These are phyloP conservation scores for Metschnikowia matae DNA, from an alignment of 805 yeast species.

Conservation along the genomic window DNA sequence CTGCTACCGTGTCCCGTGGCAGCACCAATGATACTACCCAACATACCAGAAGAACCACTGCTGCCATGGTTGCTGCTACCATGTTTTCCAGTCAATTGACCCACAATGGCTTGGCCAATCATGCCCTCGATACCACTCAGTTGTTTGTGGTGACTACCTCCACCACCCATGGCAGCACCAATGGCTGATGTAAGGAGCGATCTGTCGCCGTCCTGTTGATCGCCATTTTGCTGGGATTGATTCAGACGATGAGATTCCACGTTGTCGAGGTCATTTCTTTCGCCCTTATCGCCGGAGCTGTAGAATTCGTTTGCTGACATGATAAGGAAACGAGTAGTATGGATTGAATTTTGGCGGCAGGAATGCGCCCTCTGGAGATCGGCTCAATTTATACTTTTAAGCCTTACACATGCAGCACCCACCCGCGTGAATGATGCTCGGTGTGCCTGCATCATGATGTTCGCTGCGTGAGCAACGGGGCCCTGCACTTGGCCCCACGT, in stretches of 20 bases:
- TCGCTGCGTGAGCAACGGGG: conserved; percentile 2
- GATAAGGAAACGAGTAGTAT: background rate
- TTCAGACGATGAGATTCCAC: conserved; percentile 2
- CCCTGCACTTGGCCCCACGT: background rate
- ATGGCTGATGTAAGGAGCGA: conserved; percentile 24
- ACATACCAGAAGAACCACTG: conserved; percentile 10
- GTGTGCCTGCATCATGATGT: background rate
- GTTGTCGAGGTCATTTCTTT: conserved; percentile 6
- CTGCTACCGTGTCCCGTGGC: conserved; percentile 12
- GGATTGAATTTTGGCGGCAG: background rate
- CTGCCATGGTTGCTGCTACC: conserved; percentile 6
- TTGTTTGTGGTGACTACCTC: conserved; percentile 19
- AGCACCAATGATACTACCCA: conserved; percentile 14
- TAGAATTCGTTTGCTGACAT: conserved; percentile 61
- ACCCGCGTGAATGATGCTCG: background rate
- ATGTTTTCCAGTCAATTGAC: conserved; percentile 23
- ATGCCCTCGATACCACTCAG: conserved; percentile 15
- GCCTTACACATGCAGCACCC: background rate
- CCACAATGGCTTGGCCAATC: conserved; percentile 15
- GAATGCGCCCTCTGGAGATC: background rate
- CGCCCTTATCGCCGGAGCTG: conserved; percentile 35
- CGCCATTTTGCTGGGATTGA: conserved; percentile 12
- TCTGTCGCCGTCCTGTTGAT: conserved; percentile 20
- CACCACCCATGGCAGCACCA: conserved; percentile 25
- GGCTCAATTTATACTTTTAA: background rate